Conservation (phyloP, 2,329 filamentous ascomycete genomes). For the Thielaviopsis ethacetica region DNA sequence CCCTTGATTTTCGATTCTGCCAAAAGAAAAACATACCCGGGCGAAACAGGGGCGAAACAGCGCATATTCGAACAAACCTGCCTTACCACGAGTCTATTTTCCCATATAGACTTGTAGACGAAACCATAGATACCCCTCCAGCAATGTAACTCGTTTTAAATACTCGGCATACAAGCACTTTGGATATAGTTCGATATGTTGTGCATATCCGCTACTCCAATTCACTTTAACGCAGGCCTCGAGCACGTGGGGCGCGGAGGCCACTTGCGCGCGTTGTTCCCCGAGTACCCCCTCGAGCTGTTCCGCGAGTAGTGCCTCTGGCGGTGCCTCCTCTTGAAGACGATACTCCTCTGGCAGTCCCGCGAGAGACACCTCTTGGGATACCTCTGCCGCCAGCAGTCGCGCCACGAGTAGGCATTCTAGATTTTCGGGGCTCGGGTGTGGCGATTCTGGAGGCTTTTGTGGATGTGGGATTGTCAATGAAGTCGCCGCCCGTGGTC, state of each 20-base stretch:
- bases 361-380: conserved; percentile 20
- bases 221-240: conserved; percentile 19
- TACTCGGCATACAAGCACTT: not conserved
- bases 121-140: not conserved
- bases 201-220: not conserved
- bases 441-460: conserved; percentile 30
- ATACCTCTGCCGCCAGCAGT: not conserved
- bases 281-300: conserved; percentile 1
- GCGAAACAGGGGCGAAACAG: not conserved
- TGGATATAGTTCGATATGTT: not conserved
- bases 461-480: conserved; percentile 59
- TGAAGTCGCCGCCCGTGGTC: conserved; percentile 82
- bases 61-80: not conserved
- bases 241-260: conserved; percentile 28
- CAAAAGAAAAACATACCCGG: not conserved
- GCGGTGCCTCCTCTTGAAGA: conserved; percentile 2
- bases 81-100: not conserved
- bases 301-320: conserved; percentile 11
- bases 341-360: conserved; percentile 17
- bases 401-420: conserved; percentile 30
- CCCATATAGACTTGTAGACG: not conserved
- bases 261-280: conserved; percentile 27
- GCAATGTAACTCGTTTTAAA: not conserved
- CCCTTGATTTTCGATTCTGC: conserved; percentile 13
- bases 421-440: conserved; percentile 21